Conservation (phyloP, 2,329 filamentous ascomycete genomes). For the Fusarium sarcochroum region DNA sequence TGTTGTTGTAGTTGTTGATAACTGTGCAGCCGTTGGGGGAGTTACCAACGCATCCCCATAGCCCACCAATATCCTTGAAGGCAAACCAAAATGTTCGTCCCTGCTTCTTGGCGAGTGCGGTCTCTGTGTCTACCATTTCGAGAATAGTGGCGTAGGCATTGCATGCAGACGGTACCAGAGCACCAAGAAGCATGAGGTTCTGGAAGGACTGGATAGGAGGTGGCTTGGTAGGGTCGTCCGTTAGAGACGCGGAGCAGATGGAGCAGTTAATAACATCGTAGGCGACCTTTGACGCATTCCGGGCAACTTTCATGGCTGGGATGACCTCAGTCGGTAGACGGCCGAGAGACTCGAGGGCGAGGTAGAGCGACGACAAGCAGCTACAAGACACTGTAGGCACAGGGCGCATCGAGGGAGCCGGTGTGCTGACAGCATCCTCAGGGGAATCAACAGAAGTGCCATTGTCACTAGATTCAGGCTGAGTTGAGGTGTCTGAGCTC, state of each 20-base stretch:
- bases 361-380: conserved; percentile 65
- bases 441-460: conserved; percentile 40
- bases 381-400: conserved; percentile 57
- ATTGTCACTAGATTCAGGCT: conserved; percentile 43
- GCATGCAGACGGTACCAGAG: conserved; percentile 69
- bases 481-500: conserved; percentile 40
- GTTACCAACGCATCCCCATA: conserved; percentile 58
- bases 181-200: conserved; percentile 70
- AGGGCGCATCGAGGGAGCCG: conserved; percentile 35
- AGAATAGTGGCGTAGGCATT: conserved; percentile 71
- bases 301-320: conserved; percentile 63
- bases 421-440: conserved; percentile 17
- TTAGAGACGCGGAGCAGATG: conserved; percentile 60
- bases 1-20: conserved; percentile 55
- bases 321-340: conserved; percentile 61
- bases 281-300: conserved; percentile 63
- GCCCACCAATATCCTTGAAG: conserved; percentile 63
- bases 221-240: conserved; percentile 53
- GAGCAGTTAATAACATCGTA: conserved; percentile 67
- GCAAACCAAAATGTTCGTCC: conserved; percentile 61
- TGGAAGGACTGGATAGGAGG: conserved; percentile 67
- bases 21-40: conserved; percentile 47
- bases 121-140: conserved; percentile 67
- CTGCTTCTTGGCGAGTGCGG: conserved; percentile 59
- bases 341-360: conserved; percentile 65